Conservation (phyloP, 2,329 filamentous ascomycete species). For the Periglandula ipomoeae region DNA sequence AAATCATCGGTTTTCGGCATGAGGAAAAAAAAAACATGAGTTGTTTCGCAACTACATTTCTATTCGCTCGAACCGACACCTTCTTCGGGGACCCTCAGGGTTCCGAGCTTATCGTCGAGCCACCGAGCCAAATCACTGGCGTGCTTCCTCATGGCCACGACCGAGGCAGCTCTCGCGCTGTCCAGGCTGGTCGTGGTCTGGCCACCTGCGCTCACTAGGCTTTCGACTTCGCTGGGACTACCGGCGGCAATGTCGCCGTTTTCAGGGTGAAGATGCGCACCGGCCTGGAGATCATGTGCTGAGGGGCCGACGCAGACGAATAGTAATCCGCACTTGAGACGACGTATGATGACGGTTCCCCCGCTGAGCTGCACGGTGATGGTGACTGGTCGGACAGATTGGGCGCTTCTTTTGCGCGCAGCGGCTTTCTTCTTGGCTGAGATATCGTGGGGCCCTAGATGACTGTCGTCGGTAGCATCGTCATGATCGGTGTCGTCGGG, state of each 20-base stretch:
- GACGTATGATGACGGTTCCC: slow-evolving; percentile 49
- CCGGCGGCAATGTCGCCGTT: slow-evolving; percentile 25
- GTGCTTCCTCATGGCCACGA: slow-evolving; percentile 44
- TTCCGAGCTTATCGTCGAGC: slow-evolving; percentile 51
- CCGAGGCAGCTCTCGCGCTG: slow-evolving; percentile 32
- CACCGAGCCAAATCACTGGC: slow-evolving; percentile 50
- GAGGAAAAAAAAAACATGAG: too few species aligned
- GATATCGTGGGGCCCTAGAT: slow-evolving; percentile 1
- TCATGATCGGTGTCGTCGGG: slow-evolving; percentile 18
- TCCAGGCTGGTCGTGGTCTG: slow-evolving; percentile 33
- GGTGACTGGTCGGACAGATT: slow-evolving; percentile 27
- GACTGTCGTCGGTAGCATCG: slow-evolving; percentile 9
- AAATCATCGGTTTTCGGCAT: too few species aligned
- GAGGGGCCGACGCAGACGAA: slow-evolving; percentile 51
- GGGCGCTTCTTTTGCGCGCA: slow-evolving; percentile 4
- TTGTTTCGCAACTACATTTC: neutral
- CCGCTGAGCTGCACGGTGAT: slow-evolving; percentile 51
- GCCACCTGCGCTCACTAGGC: slow-evolving; percentile 35
- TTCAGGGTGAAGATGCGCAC: slow-evolving; percentile 14
- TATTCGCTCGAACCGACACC: slow-evolving; percentile 26
- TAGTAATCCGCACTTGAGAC: slow-evolving; percentile 48
- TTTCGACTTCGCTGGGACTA: slow-evolving; percentile 36
- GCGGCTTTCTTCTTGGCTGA: slow-evolving; percentile 2
- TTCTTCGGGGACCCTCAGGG: slow-evolving; percentile 43
- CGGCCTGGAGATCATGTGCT: slow-evolving; percentile 16